These are phyloP conservation scores for Diaporthe longicolla DNA, from an alignment of 2,329 filamentous ascomycete genomes.

Conservation along the genomic window DNA sequence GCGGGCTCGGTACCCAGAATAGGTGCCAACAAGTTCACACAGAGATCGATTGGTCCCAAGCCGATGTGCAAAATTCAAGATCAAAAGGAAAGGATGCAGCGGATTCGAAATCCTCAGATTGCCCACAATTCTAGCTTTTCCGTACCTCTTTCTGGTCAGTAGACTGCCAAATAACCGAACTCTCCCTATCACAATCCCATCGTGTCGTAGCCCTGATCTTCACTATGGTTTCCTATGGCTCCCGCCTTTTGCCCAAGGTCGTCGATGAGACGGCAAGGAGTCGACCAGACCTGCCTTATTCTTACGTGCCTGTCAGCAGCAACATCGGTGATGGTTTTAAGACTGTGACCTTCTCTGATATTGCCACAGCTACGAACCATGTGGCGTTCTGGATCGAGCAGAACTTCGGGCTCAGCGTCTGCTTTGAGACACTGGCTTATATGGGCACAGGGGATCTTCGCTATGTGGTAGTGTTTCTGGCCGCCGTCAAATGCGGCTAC, in stretches of 20 bases:
- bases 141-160: too few species aligned
- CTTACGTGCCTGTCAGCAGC: slow-evolving; percentile 29
- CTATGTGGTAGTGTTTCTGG: slow-evolving; percentile 35
- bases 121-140: not conserved
- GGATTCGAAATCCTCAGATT: not conserved
- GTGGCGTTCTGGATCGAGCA: slow-evolving; percentile 33
- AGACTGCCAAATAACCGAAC: not conserved
- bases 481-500: slow-evolving; percentile 39
- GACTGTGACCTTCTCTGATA: slow-evolving; percentile 27
- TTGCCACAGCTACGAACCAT: slow-evolving; percentile 21
- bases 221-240: slow-evolving; percentile 23
- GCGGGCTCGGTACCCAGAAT: not conserved
- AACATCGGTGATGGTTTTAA: slow-evolving; percentile 33
- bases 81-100: too few species aligned
- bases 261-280: slow-evolving; percentile 36
- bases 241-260: slow-evolving; percentile 30
- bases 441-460: slow-evolving; percentile 34
- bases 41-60: not conserved
- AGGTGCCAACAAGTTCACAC: not conserved
- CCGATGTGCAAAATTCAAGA: not conserved
- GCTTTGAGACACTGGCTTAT: slow-evolving; percentile 36
- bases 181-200: not conserved
- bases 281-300: slow-evolving; percentile 32
- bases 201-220: not conserved
- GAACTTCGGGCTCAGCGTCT: slow-evolving; percentile 18